These are phyloP conservation scores for Haplosporangium gracile DNA, from an alignment of 192 early-diverging fungal genomes.

Conservation along the genomic window DNA sequence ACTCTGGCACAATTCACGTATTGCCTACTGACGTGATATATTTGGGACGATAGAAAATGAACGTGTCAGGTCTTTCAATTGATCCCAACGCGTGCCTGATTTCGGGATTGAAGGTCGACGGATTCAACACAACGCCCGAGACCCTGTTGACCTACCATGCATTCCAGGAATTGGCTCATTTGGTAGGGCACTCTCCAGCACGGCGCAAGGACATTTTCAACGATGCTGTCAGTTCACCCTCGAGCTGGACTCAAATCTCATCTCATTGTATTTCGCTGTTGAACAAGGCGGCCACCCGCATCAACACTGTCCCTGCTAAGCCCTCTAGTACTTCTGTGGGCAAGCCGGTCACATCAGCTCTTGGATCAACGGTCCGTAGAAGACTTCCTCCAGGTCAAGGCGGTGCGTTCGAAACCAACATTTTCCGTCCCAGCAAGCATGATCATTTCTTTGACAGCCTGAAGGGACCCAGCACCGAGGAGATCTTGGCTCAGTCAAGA, in stretches of 20 bases:
- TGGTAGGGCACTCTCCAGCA: constrained; percentile 17
- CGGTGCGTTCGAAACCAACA: constrained; percentile 42
- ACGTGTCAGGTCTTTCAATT: constrained; percentile 26
- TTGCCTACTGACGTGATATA: background rate
- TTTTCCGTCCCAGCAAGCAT: constrained; percentile 39
- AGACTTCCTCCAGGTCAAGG: constrained; percentile 39
- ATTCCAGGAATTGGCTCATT: constrained; percentile 38
- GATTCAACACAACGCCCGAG: constrained; percentile 25
- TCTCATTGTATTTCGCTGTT: constrained; percentile 25
- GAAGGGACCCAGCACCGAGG: constrained; percentile 49
- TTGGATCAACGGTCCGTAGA: constrained; percentile 24
- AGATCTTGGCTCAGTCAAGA: constrained; percentile 33
- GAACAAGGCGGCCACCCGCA: constrained; percentile 21
- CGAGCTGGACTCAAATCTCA: constrained; percentile 43
- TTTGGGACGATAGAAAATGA: constrained; percentile 44
- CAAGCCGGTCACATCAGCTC: background rate
- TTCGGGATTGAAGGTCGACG: constrained; percentile 39
- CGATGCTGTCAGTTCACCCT: constrained; percentile 27
- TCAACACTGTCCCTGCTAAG: constrained; percentile 16
- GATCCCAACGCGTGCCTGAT: constrained; percentile 45
- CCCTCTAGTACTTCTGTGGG: background rate
- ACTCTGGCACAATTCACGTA: background rate
- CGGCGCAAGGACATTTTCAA: constrained; percentile 35
- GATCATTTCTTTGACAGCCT: constrained; percentile 40
- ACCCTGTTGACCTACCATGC: constrained; percentile 46